Conservation (phyloP, 2,329 filamentous ascomycete species). For the Cordyceps pruinosa region DNA sequence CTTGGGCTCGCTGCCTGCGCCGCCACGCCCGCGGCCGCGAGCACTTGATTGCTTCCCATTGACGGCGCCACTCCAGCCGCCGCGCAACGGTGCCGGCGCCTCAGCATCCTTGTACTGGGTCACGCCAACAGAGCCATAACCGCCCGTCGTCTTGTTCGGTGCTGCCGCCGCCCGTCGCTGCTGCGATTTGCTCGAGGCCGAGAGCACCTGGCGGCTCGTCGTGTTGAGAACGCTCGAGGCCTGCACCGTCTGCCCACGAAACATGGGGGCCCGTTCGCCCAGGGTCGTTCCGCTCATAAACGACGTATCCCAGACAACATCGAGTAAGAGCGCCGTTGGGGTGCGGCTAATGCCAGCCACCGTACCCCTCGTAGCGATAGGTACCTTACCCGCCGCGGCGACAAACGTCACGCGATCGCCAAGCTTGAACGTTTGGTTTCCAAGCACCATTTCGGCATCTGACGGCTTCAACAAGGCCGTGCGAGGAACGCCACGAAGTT, state of each 20-base stretch:
- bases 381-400: constrained; percentile 87
- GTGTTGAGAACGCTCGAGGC: constrained; percentile 85
- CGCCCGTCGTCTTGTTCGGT: constrained; percentile 42
- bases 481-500: constrained; percentile 74
- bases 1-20: constrained; percentile 30
- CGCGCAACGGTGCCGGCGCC: constrained; percentile 47
- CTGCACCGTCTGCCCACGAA: constrained; percentile 88
- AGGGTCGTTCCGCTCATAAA: constrained; percentile 98
- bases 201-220: constrained; percentile 72
- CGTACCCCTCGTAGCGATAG: constrained; percentile 84
- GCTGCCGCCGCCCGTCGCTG: constrained; percentile 44
- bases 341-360: constrained; percentile 93
- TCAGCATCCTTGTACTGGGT: constrained; percentile 55
- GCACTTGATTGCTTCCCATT: constrained; percentile 38
- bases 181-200: constrained; percentile 45
- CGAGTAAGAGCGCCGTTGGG: constrained; percentile 71
- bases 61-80: constrained; percentile 51
- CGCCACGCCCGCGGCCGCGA: constrained; percentile 24
- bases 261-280: constrained; percentile 81
- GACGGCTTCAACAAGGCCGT: constrained; percentile 85
- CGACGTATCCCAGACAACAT: constrained; percentile 86
- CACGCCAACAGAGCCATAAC: constrained; percentile 52
- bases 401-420: constrained; percentile 93
- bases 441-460: constrained; percentile 88
- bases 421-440: constrained; percentile 73